Percentiles rank a stretch among this genome's conserved stretches.
These are phyloP conservation scores for Jatropha curcas DNA, from an alignment of 345 rosid genomes.

Conservation along the genomic window DNA sequence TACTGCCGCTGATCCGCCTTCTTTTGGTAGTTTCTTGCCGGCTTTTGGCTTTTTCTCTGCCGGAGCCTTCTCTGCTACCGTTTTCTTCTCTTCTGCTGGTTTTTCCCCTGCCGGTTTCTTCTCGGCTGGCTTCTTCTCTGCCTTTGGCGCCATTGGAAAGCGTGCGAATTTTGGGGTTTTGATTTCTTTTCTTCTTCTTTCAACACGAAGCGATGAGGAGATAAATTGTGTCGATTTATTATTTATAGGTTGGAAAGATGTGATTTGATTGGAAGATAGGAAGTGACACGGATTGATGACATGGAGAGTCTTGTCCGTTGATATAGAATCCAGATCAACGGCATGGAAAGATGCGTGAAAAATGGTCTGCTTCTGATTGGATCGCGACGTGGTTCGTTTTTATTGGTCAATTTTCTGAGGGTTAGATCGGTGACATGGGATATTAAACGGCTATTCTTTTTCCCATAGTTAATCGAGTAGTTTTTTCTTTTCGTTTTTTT, in stretches of 20 bases:
- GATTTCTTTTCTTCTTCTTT: too few relatives aligned
- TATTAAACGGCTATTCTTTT: background rate
- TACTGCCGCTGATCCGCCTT: constrained; percentile 13
- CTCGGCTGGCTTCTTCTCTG: constrained; percentile 41
- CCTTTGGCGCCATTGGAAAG: constrained; percentile 45
- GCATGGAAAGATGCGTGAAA: background rate
- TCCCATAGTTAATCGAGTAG: too few relatives aligned
- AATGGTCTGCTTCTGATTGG: background rate
- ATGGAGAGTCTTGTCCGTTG: background rate
- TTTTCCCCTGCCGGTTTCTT: constrained; percentile 39
- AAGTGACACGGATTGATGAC: constrained; percentile 11
- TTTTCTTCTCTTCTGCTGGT: constrained; percentile 18
- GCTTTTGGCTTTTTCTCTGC: constrained; percentile 24
- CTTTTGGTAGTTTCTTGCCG: constrained; percentile 23
- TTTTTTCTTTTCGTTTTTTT: too few relatives aligned
- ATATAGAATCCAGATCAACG: constrained; percentile 3
- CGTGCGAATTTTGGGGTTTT: background rate
- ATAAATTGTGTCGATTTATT: background rate
- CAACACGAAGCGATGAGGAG: background rate
- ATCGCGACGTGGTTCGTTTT: background rate
- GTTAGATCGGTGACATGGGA: background rate
- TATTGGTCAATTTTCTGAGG: background rate
- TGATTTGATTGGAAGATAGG: background rate
- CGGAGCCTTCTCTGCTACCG: constrained; percentile 16
- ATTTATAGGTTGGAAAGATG: background rate